phyloP scores from a whole-genome alignment of 2,329 filamentous ascomycete species.

The Allantophomopsis cytisporea region DNA sequence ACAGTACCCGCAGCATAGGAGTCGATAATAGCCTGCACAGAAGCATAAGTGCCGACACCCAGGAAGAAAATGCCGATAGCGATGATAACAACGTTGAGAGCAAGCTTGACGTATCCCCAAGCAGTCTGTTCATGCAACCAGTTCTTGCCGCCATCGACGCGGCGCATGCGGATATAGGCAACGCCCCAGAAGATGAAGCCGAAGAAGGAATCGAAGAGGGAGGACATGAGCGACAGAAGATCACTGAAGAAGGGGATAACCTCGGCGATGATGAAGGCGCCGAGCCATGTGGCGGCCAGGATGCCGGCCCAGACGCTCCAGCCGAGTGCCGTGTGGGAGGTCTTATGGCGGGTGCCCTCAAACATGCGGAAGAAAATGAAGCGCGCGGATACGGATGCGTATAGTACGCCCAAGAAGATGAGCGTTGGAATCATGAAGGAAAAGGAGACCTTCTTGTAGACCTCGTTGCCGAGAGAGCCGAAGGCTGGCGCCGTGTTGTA shows the following conservation, averaged over 20 bases:
- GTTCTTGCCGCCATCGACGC: slow-evolving; percentile 41
- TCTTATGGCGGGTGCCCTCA: slow-evolving; percentile 65
- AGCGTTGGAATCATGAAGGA: slow-evolving; percentile 93
- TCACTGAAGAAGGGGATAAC: slow-evolving; percentile 86
- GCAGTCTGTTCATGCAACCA: slow-evolving; percentile 14
- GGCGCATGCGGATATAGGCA: slow-evolving; percentile 65
- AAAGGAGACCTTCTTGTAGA: slow-evolving; percentile 80
- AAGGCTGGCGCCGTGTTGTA: slow-evolving; percentile 85
- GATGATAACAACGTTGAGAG: slow-evolving; percentile 62
- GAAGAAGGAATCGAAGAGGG: slow-evolving; percentile 84
- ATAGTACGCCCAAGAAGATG: slow-evolving; percentile 82
- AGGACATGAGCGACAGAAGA: slow-evolving; percentile 62
- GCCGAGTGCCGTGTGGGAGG: slow-evolving; percentile 65
- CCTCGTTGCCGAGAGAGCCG: slow-evolving; percentile 58
- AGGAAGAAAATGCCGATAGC: slow-evolving; percentile 69
- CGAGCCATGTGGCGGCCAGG: slow-evolving; percentile 61
- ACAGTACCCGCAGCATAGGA: slow-evolving; percentile 54
- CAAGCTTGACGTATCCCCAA: slow-evolving; percentile 35
- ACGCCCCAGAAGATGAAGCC: slow-evolving; percentile 93
- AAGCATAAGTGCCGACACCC: slow-evolving; percentile 68
- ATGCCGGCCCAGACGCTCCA: slow-evolving; percentile 72
- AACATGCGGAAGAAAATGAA: slow-evolving; percentile 91
- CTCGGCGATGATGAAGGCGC: slow-evolving; percentile 86
- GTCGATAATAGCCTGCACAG: slow-evolving; percentile 61
- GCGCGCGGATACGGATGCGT: slow-evolving; percentile 78